These are phyloP conservation scores for Claviceps purpurea DNA, from an alignment of 2,329 filamentous ascomycete species.

Conservation along the genomic window DNA sequence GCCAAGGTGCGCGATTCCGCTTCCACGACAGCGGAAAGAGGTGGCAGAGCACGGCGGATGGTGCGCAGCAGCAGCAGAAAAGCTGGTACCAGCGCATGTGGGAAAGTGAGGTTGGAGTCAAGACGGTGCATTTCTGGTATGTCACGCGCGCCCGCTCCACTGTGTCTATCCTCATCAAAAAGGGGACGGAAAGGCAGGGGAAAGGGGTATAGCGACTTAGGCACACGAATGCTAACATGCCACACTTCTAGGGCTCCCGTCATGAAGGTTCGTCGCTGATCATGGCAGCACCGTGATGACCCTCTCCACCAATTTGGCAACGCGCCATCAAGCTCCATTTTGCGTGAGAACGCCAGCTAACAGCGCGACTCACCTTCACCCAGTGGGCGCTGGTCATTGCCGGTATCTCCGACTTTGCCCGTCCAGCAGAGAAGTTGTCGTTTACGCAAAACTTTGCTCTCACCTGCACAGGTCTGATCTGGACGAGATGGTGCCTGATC, in stretches of 20 bases:
- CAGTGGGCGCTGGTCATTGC: constrained; percentile 88
- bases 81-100: constrained; percentile 66
- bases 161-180: background rate
- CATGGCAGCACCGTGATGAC: background rate
- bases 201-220: background rate
- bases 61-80: constrained; percentile 26
- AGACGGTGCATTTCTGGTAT: constrained; percentile 98
- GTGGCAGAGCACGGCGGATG: constrained; percentile 55
- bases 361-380: background rate
- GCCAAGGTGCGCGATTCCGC: constrained; percentile 22
- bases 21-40: constrained; percentile 36
- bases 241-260: constrained; percentile 60
- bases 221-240: background rate
- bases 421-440: constrained; percentile 84
- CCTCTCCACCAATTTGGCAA: background rate
- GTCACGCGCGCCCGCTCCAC: background rate
- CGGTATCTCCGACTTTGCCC: constrained; percentile 80
- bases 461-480: constrained; percentile 84
- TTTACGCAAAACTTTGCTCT: constrained; percentile 85
- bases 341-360: constrained; percentile 6
- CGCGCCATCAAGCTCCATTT: background rate
- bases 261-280: constrained; percentile 49
- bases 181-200: background rate
- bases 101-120: constrained; percentile 68
- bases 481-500: constrained; percentile 97